Percentiles rank a stretch among this genome's conserved stretches.
Evolutionary conservation across 805 yeast species (phyloP).

Genomic region (Candida anglica): DNA sequence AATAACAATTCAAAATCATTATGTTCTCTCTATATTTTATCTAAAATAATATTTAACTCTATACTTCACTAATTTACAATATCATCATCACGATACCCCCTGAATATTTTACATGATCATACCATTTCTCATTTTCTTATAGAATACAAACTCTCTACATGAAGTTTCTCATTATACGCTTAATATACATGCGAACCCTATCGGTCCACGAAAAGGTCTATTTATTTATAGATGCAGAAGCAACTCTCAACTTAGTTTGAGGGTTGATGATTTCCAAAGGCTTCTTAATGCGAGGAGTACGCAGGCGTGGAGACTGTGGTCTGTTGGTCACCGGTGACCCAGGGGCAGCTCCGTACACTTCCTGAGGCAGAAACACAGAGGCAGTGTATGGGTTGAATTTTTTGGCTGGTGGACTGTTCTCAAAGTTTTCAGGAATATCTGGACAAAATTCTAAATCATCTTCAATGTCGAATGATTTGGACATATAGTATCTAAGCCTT

Average conservation of each 20-base stretch:
- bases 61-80: too few species aligned
- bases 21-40: too few species aligned
- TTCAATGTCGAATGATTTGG: constrained; percentile 58
- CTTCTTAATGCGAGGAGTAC: constrained; percentile 57
- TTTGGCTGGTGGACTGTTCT: constrained; percentile 31
- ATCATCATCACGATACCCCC: too few species aligned
- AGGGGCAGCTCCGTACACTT: constrained; percentile 4
- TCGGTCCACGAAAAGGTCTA: too few species aligned
- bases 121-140: too few species aligned
- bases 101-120: too few species aligned
- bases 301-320: constrained; percentile 38
- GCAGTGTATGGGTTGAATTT: constrained; percentile 70
- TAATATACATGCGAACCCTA: too few species aligned
- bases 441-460: constrained; percentile 68
- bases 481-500: constrained; percentile 52
- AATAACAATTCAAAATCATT: too few species aligned
- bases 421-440: constrained; percentile 40
- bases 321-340: constrained; percentile 6
- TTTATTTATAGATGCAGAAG: constrained; percentile 33
- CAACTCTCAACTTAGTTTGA: constrained; percentile 53
- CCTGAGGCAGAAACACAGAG: constrained; percentile 52
- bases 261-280: constrained; percentile 63
- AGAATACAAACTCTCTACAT: too few species aligned
- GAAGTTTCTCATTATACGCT: too few species aligned
- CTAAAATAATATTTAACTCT: too few species aligned